Conservation (phyloP, 352 stramenopile species). For the Elongisporangium prolatum region DNA sequence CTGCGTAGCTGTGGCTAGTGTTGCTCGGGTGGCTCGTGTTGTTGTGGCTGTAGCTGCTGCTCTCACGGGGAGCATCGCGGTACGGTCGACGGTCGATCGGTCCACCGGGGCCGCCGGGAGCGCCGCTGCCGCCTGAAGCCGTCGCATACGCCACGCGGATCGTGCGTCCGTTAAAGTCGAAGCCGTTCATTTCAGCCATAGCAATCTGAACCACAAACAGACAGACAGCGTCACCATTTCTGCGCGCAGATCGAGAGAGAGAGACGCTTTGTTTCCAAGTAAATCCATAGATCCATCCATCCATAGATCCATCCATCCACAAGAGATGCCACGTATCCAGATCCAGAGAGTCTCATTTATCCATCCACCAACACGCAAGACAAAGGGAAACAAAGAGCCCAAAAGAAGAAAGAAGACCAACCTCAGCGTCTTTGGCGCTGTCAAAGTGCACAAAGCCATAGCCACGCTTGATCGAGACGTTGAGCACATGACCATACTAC, state of each 20-base stretch:
- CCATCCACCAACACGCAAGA: background rate
- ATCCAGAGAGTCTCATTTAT: background rate
- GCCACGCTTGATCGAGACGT: slow-evolving; percentile 51
- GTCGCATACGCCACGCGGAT: slow-evolving; percentile 42
- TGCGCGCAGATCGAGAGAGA: background rate
- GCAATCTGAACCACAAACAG: slow-evolving; percentile 11
- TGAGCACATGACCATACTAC: slow-evolving; percentile 43
- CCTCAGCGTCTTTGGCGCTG: slow-evolving; percentile 37
- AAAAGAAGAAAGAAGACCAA: slow-evolving; percentile 6
- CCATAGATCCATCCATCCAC: background rate
- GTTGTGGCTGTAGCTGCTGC: background rate
- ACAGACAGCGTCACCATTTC: background rate
- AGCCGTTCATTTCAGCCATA: slow-evolving; percentile 44
- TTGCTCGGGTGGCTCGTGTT: slow-evolving; percentile 9
- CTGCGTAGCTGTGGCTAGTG: slow-evolving; percentile 9
- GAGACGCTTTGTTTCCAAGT: background rate
- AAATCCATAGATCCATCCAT: background rate
- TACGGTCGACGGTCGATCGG: slow-evolving; percentile 20
- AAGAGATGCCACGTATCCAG: background rate
- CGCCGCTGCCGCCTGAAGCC: slow-evolving; percentile 5
- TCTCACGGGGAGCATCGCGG: background rate
- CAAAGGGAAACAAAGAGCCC: background rate
- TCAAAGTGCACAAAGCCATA: slow-evolving; percentile 57
- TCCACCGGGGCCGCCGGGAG: slow-evolving; percentile 18
- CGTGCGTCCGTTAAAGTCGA: slow-evolving; percentile 33